Evolutionary conservation across 768 basidiomycete genomes (phyloP).

Genomic region (Lentinus tigrinus): DNA sequence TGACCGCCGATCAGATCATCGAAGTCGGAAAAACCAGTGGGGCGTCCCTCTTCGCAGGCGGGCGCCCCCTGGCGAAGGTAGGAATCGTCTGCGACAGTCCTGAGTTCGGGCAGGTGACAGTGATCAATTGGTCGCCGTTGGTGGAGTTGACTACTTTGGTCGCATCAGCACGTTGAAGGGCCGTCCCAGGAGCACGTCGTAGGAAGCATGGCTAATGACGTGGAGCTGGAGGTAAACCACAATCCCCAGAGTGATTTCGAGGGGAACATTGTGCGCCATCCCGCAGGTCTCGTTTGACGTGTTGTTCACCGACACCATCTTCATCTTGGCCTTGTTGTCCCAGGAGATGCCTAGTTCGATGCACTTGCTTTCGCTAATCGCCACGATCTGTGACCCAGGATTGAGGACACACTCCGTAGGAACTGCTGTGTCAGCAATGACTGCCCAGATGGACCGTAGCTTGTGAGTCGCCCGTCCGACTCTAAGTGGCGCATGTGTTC

Average conservation of each 20-base stretch:
- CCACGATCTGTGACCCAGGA: not conserved
- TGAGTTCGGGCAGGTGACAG: slow-evolving; percentile 10
- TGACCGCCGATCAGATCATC: not conserved
- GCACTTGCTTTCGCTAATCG: not conserved
- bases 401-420: not conserved
- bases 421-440: not conserved
- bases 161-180: not conserved
- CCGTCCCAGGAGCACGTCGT: not conserved
- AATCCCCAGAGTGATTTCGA: not conserved
- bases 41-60: not conserved
- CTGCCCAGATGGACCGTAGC: not conserved
- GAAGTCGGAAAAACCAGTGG: not conserved
- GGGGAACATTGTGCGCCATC: not conserved
- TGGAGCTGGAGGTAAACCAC: not conserved
- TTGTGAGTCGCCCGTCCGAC: too few species aligned
- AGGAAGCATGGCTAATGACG: not conserved
- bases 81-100: not conserved
- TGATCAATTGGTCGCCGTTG: not conserved
- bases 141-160: not conserved
- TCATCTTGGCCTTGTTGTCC: not conserved
- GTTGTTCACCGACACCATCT: not conserved
- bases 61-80: slow-evolving; percentile 2
- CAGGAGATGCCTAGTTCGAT: not conserved
- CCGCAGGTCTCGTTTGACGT: not conserved
- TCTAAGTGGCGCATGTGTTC: too few species aligned